Conservation (phyloP, 176 grass and related monocot genomes). For the Aegilops longissima region DNA sequence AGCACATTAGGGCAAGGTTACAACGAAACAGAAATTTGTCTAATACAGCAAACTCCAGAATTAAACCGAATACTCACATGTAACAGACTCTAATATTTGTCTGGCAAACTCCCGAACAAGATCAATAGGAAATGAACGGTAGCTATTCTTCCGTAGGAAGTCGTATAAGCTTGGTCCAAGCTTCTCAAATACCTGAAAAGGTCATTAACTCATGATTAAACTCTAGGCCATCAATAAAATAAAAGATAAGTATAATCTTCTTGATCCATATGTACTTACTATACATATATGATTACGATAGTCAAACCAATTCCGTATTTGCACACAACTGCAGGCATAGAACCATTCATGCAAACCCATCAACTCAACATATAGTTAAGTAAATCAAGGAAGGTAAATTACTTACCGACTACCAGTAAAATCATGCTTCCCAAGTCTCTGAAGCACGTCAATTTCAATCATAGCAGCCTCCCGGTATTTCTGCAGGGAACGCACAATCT, state of each 20-base stretch:
- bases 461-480: constrained; percentile 98
- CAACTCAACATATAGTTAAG: constrained; percentile 51
- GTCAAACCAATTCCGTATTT: constrained; percentile 99
- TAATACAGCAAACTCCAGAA: not conserved
- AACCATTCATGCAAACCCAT: constrained; percentile 86
- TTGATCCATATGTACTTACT: constrained; percentile 90
- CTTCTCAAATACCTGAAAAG: constrained; percentile 88
- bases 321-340: constrained; percentile 97
- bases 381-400: constrained; percentile 34
- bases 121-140: constrained; percentile 82
- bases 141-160: constrained; percentile 80
- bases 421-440: constrained; percentile 83
- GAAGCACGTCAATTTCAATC: constrained; percentile 98
- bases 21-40: not conserved
- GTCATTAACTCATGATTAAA: constrained; percentile 35
- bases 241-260: constrained; percentile 24
- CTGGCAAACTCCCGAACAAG: constrained; percentile 82
- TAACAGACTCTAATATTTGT: constrained; percentile 94
- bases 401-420: constrained; percentile 74
- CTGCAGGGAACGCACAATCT: constrained; percentile 86
- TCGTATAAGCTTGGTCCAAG: constrained; percentile 92
- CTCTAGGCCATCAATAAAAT: constrained; percentile 9
- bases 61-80: constrained; percentile 54
- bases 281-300: constrained; percentile 99
- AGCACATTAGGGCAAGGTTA: not conserved